These are phyloP conservation scores for Pythium plurisporium DNA, from an alignment of 352 stramenopile species.

Conservation along the genomic window DNA sequence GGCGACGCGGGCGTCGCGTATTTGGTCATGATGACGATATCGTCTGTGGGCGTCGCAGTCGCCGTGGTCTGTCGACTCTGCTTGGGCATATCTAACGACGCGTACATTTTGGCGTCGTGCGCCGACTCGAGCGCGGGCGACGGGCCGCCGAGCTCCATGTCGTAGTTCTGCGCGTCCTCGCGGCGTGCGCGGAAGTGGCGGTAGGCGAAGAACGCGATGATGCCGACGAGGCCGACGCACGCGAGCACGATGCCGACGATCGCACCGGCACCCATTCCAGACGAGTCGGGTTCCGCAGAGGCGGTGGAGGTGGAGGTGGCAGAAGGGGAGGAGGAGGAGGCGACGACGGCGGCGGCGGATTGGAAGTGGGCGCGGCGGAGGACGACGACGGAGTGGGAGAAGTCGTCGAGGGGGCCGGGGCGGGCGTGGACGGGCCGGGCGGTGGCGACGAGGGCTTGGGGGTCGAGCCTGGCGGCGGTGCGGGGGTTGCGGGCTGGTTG, in stretches of 20 bases:
- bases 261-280: slow-evolving; percentile 18
- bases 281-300: background rate
- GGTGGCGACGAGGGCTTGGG: slow-evolving; percentile 3
- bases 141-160: slow-evolving; percentile 12
- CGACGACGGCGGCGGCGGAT: background rate
- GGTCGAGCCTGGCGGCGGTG: slow-evolving; percentile 1
- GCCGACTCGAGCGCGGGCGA: slow-evolving; percentile 21
- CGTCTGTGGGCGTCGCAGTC: slow-evolving; percentile 14
- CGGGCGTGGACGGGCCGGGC: background rate
- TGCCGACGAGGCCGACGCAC: slow-evolving; percentile 15
- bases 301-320: background rate
- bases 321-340: background rate
- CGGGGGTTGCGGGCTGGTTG: slow-evolving; percentile 22
- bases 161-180: slow-evolving; percentile 17
- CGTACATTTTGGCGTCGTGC: slow-evolving; percentile 19
- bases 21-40: slow-evolving; percentile 24
- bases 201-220: slow-evolving; percentile 23
- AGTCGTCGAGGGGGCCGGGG: background rate
- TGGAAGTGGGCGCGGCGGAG: slow-evolving; percentile 1
- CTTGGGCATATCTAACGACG: slow-evolving; percentile 10
- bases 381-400: background rate
- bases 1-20: slow-evolving; percentile 22
- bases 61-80: slow-evolving; percentile 12
- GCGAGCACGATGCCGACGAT: slow-evolving; percentile 24
- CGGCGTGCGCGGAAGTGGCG: slow-evolving; percentile 19